Evolutionary conservation across 1,284 basidiomycete genomes (phyloP).

Genomic region (Ganoderma lucidum): DNA sequence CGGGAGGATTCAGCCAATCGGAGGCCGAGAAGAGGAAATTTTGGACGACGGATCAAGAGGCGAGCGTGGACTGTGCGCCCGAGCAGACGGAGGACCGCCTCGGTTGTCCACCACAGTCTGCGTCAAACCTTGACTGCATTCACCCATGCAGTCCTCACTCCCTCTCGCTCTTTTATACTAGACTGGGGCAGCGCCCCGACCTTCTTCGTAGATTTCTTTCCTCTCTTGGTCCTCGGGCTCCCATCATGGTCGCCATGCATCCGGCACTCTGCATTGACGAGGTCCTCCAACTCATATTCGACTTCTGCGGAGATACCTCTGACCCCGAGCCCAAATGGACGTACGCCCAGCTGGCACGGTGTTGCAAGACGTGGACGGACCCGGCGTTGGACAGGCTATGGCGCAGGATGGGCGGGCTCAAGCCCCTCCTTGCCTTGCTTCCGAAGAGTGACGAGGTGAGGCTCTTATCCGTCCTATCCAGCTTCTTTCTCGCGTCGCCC

Average conservation of each 20-base stretch:
- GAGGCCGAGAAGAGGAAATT: slow-evolving; percentile 21
- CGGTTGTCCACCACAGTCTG: slow-evolving; percentile 20
- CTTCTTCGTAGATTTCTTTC: not conserved
- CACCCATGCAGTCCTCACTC: slow-evolving; percentile 1
- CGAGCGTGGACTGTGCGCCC: slow-evolving; percentile 17
- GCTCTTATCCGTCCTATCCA: not conserved
- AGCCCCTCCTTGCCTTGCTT: slow-evolving; percentile 56
- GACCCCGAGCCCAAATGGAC: slow-evolving; percentile 32
- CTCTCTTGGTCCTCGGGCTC: not conserved
- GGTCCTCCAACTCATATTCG: slow-evolving; percentile 56
- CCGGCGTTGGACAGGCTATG: slow-evolving; percentile 64
- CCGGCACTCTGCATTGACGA: slow-evolving; percentile 58
- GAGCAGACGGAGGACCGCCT: slow-evolving; percentile 21
- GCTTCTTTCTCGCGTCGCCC: not conserved
- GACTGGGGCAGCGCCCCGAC: slow-evolving; percentile 10
- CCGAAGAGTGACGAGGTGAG: slow-evolving; percentile 34
- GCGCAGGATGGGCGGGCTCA: slow-evolving; percentile 52
- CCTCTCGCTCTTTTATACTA: not conserved
- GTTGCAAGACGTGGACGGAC: slow-evolving; percentile 62
- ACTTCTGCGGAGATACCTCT: slow-evolving; percentile 42
- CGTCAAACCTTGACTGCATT: slow-evolving; percentile 16
- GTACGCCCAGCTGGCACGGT: slow-evolving; percentile 36
- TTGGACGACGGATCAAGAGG: slow-evolving; percentile 18
- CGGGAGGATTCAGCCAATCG: slow-evolving; percentile 25
- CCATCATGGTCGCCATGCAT: slow-evolving; percentile 49